Percentiles rank a stretch among this genome's conserved stretches.
These are phyloP conservation scores for Psilocybe tampanensis DNA, from an alignment of 768 basidiomycete genomes.

Conservation along the genomic window DNA sequence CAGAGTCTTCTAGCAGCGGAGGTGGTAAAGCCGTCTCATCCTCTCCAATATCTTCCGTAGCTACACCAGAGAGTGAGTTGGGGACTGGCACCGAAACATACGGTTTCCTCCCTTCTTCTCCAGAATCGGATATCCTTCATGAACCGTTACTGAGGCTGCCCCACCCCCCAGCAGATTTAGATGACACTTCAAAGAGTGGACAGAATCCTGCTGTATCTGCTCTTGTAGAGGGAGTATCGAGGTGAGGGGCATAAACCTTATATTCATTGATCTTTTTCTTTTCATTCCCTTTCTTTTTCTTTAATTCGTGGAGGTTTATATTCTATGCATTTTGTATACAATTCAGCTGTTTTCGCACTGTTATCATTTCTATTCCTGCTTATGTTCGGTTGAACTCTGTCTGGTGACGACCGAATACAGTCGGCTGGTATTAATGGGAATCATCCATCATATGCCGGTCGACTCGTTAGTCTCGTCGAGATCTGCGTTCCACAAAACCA, in stretches of 20 bases:
- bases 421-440: neutral
- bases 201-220: conserved; percentile 11
- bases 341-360: conserved; percentile 3
- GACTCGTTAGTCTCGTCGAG: no score
- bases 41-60: conserved; percentile 9
- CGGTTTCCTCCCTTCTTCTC: conserved; percentile 47
- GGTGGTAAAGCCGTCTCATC: neutral
- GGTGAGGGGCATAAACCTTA: conserved; percentile 10
- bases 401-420: neutral
- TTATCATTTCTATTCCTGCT: neutral
- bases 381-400: neutral
- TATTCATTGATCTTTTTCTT: neutral
- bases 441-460: neutral
- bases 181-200: conserved; percentile 9
- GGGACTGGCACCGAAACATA: conserved; percentile 27
- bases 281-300: conserved; percentile 7
- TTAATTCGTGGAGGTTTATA: conserved; percentile 10
- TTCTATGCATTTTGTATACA: conserved; percentile 10
- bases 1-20: neutral
- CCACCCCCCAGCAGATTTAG: conserved; percentile 22
- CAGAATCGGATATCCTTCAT: conserved; percentile 39
- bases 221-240: conserved; percentile 20
- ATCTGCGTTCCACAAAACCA: neutral
- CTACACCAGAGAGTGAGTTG: conserved; percentile 11
- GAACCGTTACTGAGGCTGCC: conserved; percentile 38